phyloP scores from a whole-genome alignment of 495 filamentous ascomycete species.

The Lepidopterella palustris region DNA sequence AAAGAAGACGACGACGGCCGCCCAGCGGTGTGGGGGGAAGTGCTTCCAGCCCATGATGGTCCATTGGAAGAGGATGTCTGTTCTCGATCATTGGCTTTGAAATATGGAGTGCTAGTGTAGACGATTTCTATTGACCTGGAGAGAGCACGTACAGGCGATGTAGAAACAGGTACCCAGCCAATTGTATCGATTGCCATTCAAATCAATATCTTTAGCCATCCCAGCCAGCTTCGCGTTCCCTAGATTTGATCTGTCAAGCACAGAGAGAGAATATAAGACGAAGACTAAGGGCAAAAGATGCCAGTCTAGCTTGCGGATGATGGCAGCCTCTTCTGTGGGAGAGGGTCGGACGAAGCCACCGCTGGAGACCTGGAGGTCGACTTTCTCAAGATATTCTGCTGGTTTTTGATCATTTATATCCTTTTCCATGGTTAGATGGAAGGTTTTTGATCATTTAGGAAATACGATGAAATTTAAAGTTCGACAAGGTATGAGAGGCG shows the following conservation, averaged over 20 bases:
- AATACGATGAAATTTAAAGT: background rate
- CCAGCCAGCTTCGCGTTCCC: constrained; percentile 26
- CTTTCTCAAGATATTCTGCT: background rate
- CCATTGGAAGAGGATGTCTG: constrained; percentile 34
- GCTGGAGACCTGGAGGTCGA: background rate
- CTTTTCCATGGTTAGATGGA: background rate
- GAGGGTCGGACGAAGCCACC: background rate
- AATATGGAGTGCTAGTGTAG: background rate
- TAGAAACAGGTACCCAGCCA: constrained; percentile 39
- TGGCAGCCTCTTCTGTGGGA: constrained; percentile 24
- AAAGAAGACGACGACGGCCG: constrained; percentile 27
- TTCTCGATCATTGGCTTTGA: background rate
- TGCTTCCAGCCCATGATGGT: constrained; percentile 34
- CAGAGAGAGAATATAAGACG: constrained; percentile 34
- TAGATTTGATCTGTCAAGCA: constrained; percentile 28
- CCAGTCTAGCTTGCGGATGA: constrained; percentile 39
- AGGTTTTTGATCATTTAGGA: background rate
- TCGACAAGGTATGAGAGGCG: background rate
- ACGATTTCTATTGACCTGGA: constrained; percentile 10
- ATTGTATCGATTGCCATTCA: constrained; percentile 25
- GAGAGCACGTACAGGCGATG: constrained; percentile 25
- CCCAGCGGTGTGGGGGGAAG: constrained; percentile 29
- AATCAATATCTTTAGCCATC: constrained; percentile 20
- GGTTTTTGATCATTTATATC: background rate
- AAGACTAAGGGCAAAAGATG: constrained; percentile 37